A percentile compares a stretch with the other conserved stretches of the same genome.
phyloP scores from a whole-genome alignment of 148 eudicot genomes.

The Arctostaphylos glauca region DNA sequence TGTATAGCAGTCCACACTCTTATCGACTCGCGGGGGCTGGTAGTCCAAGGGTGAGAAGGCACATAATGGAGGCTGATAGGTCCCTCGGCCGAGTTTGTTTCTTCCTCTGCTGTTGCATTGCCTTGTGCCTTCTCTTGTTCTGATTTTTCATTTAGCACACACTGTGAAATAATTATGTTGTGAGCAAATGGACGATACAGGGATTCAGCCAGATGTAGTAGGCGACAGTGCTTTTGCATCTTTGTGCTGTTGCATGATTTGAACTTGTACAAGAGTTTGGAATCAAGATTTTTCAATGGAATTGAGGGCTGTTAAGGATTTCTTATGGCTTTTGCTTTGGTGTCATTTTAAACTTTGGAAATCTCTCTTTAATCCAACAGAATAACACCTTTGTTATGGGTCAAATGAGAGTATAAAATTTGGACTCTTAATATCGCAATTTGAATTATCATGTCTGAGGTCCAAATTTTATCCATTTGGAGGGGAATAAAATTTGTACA shows the following conservation, averaged over 20 bases:
- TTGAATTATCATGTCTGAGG: too few species aligned
- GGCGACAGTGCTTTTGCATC: conserved; percentile 9
- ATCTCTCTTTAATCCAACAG: too few species aligned
- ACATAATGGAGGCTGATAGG: conserved; percentile 44
- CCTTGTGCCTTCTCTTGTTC: conserved; percentile 55
- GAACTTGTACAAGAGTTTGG: not conserved
- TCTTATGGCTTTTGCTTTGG: not conserved
- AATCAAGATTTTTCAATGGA: not conserved
- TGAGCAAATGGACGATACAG: not conserved
- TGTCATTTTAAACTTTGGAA: not conserved
- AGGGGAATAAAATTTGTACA: too few species aligned
- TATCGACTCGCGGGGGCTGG: conserved; percentile 29
- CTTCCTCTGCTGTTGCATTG: conserved; percentile 50
- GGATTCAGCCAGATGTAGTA: conserved; percentile 1
- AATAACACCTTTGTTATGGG: too few species aligned
- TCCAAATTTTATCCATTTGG: too few species aligned
- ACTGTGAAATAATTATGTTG: not conserved
- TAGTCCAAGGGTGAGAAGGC: conserved; percentile 46
- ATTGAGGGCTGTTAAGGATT: not conserved
- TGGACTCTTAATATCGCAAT: too few species aligned
- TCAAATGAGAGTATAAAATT: too few species aligned
- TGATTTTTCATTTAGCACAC: conserved; percentile 20
- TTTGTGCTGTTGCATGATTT: conserved; percentile 11
- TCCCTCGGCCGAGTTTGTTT: conserved; percentile 58
- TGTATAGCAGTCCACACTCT: conserved; percentile 36